Percentiles rank a stretch among this genome's conserved stretches.
Evolutionary conservation across 2,329 filamentous ascomycete species (phyloP).

Genomic region (Fusarium setosum): DNA sequence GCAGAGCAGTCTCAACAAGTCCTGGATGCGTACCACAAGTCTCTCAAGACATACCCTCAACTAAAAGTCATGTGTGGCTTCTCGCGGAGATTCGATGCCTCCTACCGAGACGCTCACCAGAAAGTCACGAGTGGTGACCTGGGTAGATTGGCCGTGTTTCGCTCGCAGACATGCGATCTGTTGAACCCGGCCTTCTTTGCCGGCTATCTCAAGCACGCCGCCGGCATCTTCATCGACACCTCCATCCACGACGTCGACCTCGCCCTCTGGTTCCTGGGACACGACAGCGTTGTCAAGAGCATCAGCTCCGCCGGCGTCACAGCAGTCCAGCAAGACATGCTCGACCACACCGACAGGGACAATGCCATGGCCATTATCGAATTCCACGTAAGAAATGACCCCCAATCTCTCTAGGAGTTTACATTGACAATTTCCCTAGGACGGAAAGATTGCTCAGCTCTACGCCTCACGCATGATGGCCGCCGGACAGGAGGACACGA

Average conservation of each 20-base stretch:
- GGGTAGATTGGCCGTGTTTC: neutral
- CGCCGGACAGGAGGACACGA: constrained; percentile 5
- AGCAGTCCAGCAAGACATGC: neutral
- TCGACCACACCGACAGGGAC: neutral
- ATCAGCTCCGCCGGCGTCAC: neutral
- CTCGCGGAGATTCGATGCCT: neutral
- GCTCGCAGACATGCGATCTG: neutral
- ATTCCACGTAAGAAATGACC: neutral
- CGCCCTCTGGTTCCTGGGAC: neutral
- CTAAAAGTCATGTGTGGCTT: constrained; percentile 1
- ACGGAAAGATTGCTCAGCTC: constrained; percentile 3
- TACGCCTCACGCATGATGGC: constrained; percentile 9
- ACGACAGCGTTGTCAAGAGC: neutral
- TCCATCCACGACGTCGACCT: neutral
- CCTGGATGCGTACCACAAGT: neutral
- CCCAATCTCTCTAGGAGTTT: neutral
- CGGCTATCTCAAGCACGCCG: neutral
- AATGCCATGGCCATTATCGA: constrained; percentile 1
- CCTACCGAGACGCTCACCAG: constrained; percentile 1
- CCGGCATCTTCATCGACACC: neutral
- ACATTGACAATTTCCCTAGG: neutral
- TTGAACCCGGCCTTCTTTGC: neutral
- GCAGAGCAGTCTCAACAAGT: neutral
- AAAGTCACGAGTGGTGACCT: neutral
- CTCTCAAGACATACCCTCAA: neutral